Evolutionary conservation across 176 grass and related monocot species (phyloP).

Genomic region (Cenchrus americanus): DNA sequence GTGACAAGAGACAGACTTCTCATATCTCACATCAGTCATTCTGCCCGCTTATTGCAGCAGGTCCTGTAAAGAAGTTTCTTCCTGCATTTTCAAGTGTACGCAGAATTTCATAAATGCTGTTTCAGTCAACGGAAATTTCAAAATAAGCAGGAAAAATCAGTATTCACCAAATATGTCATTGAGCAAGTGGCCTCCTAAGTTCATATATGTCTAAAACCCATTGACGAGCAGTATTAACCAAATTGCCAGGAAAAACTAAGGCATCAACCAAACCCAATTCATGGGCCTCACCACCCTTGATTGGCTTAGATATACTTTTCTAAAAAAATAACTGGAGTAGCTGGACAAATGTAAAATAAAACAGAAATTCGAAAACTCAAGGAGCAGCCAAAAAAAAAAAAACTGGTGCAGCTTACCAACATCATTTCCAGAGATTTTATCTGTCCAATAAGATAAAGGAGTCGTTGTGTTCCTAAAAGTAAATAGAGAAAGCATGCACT

Average conservation of each 20-base stretch:
- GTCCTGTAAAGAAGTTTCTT: conserved; percentile 68
- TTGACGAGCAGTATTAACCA: conserved; percentile 63
- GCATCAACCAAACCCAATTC: conserved; percentile 80
- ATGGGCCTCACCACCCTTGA: conserved; percentile 78
- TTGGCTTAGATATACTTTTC: conserved; percentile 62
- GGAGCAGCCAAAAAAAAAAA: not conserved
- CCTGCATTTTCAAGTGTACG: conserved; percentile 57
- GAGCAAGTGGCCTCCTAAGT: conserved; percentile 45
- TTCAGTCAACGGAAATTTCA: not conserved
- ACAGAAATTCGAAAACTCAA: conserved; percentile 4
- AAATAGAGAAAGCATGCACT: not conserved
- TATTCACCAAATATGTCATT: no score
- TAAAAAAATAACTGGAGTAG: not conserved
- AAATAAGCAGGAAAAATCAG: not conserved
- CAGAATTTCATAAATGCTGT: conserved; percentile 21
- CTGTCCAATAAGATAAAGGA: conserved; percentile 86
- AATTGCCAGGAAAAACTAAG: conserved; percentile 74
- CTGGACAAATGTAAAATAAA: not conserved
- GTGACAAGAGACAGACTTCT: conserved; percentile 73
- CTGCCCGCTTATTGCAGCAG: conserved; percentile 65
- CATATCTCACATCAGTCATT: conserved; percentile 77
- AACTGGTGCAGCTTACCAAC: conserved; percentile 56
- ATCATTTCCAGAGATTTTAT: conserved; percentile 93
- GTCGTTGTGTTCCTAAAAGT: conserved; percentile 82
- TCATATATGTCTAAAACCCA: conserved; percentile 90